Conservation (phyloP, 352 stramenopile genomes). For the Blastocystis sp. region DNA sequence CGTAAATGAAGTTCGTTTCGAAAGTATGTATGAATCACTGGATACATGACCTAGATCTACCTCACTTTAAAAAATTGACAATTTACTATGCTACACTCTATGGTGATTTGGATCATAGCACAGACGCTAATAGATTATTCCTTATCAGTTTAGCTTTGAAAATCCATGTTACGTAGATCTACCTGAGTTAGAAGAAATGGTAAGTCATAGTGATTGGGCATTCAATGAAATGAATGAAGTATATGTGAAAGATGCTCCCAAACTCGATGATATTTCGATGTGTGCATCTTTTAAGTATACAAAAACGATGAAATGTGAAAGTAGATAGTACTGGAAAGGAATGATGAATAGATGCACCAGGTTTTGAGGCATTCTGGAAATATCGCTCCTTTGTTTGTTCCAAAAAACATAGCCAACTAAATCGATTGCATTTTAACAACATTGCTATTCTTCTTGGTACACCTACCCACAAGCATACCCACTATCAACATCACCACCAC, state of each 20-base stretch:
- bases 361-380: background rate
- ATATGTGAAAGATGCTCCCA: background rate
- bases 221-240: background rate
- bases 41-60: background rate
- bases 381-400: background rate
- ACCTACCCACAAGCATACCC: constrained; percentile 16
- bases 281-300: background rate
- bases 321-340: background rate
- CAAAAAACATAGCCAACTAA: background rate
- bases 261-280: background rate
- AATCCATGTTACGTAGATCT: background rate
- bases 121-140: background rate
- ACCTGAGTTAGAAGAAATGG: background rate
- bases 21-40: background rate
- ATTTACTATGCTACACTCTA: background rate
- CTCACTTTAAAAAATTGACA: background rate
- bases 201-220: background rate
- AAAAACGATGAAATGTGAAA: background rate
- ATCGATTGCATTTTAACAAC: background rate
- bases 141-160: background rate
- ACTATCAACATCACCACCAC: background rate
- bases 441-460: background rate
- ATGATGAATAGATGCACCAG: background rate
- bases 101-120: background rate
- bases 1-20: background rate